Percentiles rank a stretch among this genome's conserved stretches.
phyloP scores from a whole-genome alignment of 352 stramenopile genomes.

The Pythium inflatum region DNA sequence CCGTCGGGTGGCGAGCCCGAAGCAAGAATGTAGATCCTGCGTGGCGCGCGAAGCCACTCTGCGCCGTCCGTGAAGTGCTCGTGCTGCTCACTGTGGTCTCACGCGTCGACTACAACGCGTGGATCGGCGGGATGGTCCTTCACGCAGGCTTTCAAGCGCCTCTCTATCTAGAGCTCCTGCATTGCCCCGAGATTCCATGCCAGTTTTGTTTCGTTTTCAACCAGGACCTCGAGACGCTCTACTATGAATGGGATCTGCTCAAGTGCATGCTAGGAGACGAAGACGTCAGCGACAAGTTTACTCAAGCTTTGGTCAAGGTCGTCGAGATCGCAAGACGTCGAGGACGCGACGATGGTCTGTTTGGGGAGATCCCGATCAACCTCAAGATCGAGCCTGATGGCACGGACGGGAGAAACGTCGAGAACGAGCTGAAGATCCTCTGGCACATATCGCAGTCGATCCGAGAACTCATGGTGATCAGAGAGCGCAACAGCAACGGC shows the following conservation, averaged over 20 bases:
- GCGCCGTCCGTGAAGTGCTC: neutral
- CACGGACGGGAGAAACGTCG: neutral
- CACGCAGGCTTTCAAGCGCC: neutral
- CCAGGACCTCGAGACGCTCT: neutral
- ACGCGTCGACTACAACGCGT: conserved; percentile 18
- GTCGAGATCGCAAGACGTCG: neutral
- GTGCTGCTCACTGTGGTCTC: neutral
- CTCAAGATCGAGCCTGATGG: neutral
- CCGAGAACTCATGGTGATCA: neutral
- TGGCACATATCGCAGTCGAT: neutral
- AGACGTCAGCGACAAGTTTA: conserved; percentile 3
- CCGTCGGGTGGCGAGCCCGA: neutral
- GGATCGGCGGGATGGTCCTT: conserved; percentile 9
- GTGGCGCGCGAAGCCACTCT: neutral
- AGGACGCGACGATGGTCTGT: no score
- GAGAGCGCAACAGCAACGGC: neutral
- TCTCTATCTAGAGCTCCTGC: conserved; percentile 1
- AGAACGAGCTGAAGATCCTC: neutral
- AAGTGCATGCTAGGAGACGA: conserved; percentile 1
- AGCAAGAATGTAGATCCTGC: neutral
- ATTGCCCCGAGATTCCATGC: conserved; percentile 1
- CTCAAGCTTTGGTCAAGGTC: neutral
- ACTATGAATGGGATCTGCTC: conserved; percentile 10
- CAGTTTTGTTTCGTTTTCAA: conserved; percentile 13
- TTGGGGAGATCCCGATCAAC: neutral